Conservation (phyloP, 805 yeast genomes). For the Kuraishia borneana region DNA sequence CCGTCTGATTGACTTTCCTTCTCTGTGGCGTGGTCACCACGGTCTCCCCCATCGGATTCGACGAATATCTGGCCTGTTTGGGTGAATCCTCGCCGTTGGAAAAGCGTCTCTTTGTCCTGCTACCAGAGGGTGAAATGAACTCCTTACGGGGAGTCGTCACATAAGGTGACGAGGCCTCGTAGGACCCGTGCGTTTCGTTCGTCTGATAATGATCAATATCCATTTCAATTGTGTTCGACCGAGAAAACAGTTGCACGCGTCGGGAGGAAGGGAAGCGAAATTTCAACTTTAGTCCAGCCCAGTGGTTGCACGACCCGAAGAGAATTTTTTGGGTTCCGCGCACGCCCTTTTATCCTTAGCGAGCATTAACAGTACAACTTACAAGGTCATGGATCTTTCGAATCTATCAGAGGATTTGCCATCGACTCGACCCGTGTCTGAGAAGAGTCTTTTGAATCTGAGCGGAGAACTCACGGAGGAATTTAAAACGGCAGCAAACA, state of each 20-base stretch:
- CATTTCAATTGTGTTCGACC: too few relatives aligned
- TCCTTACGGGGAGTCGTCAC: slow-evolving; percentile 1
- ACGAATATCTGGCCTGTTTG: slow-evolving; percentile 18
- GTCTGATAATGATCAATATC: too few relatives aligned
- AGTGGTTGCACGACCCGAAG: too few relatives aligned
- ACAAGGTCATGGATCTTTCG: slow-evolving; percentile 49
- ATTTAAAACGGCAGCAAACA: slow-evolving; percentile 61
- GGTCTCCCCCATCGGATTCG: neutral
- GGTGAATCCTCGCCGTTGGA: slow-evolving; percentile 19
- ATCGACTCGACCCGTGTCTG: slow-evolving; percentile 34
- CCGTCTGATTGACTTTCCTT: slow-evolving; percentile 2
- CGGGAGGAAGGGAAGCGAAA: too few relatives aligned
- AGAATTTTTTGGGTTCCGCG: too few relatives aligned
- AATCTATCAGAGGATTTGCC: slow-evolving; percentile 48
- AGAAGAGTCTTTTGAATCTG: slow-evolving; percentile 33
- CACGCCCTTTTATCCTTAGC: too few relatives aligned
- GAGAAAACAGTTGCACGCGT: too few relatives aligned
- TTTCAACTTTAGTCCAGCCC: too few relatives aligned
- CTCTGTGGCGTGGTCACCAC: neutral
- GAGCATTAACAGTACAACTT: too few relatives aligned
- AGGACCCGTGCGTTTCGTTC: too few relatives aligned
- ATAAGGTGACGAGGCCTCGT: neutral
- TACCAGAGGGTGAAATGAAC: slow-evolving; percentile 7
- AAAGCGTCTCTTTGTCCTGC: slow-evolving; percentile 22
- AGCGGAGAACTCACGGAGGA: slow-evolving; percentile 46